phyloP scores from a whole-genome alignment of 441 rosid species.

The Pelargonium fulgidum region DNA sequence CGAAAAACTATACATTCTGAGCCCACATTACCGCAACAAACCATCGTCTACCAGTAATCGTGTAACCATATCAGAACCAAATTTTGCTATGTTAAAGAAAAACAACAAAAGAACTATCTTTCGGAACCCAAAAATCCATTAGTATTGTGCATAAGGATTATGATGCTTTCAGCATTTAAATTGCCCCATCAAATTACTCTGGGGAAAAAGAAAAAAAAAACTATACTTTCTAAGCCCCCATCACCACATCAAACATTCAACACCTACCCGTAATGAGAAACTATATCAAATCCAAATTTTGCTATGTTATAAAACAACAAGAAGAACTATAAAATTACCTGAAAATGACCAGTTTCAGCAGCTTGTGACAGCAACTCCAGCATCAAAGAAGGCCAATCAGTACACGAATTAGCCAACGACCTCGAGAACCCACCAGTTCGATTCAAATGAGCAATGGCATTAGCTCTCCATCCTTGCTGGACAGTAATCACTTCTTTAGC shows the following conservation, averaged over 20 bases:
- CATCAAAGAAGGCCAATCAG: conserved; percentile 90
- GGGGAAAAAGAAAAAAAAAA: neutral
- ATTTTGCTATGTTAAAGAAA: neutral
- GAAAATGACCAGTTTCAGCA: conserved; percentile 80
- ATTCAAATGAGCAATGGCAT: conserved; percentile 78
- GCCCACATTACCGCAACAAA: neutral
- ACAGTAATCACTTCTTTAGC: conserved; percentile 68
- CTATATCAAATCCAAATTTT: too few species aligned
- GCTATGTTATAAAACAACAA: neutral
- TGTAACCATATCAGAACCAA: too few species aligned
- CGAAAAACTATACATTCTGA: neutral
- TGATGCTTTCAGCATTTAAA: neutral
- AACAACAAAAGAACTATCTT: neutral
- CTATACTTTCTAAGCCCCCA: neutral
- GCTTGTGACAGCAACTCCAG: conserved; percentile 83
- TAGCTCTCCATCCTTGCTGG: conserved; percentile 70
- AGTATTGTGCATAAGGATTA: neutral
- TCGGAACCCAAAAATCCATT: neutral
- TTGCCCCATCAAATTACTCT: neutral
- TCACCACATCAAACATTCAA: neutral
- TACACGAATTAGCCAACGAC: conserved; percentile 69
- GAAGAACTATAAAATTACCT: conserved; percentile 37
- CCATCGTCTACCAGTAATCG: too few species aligned
- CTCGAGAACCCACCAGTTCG: conserved; percentile 65
- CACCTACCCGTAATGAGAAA: too few species aligned